Evolutionary conservation across 768 basidiomycete species (phyloP), one percentile per base, ranked within the genome.

Genomic region (Boletus barrowsii): DNA sequence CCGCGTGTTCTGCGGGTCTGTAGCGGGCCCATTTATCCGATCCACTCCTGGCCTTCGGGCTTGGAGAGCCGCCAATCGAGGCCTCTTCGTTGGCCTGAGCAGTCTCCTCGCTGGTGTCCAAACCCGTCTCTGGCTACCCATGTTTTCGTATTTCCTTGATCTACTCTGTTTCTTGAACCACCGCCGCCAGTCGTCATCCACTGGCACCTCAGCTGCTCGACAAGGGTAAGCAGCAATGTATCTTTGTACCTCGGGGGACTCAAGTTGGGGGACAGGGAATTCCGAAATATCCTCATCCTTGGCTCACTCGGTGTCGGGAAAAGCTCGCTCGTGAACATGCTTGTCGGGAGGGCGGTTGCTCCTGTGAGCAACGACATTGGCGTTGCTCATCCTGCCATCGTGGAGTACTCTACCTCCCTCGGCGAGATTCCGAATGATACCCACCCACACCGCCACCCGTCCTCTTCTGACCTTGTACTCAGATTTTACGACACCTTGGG

Each of bases 271-370:
- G 26, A 3, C 24, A 57, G 57, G 40, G 32, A 43, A 10, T 59
- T 41, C 20, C 47, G 39, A 40, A 61, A 61, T 14, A 51, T 68
- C 2, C 20, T 67, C 50, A 20, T 66, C 45, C 54, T 68, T 29
- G 67, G 65, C n/a, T 60, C 64, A 18, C 52, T 67, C 14, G 67
- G 76, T 33, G 47, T 59, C 24, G 71, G 71, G 10, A 77, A 77
- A 55, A 76, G 77, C 58, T 72, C 73, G 8, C 63, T 76, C 33
- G 56, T 77, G 40, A 78, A 78, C 57, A 65, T 76, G 66, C 51
- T 78, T 7, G 47, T 59, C 36, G 68, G 68, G 29, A 40, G 42
- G 10, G 17, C 60, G 1, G 57, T 62, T 13, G 73, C 74, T 1
- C 51, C 47, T 0, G 62, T 67, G 17, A 71, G 71, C 36, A 65